phyloP scores from a whole-genome alignment of 331 rosid species.

The Erythrophleum ivorense region DNA sequence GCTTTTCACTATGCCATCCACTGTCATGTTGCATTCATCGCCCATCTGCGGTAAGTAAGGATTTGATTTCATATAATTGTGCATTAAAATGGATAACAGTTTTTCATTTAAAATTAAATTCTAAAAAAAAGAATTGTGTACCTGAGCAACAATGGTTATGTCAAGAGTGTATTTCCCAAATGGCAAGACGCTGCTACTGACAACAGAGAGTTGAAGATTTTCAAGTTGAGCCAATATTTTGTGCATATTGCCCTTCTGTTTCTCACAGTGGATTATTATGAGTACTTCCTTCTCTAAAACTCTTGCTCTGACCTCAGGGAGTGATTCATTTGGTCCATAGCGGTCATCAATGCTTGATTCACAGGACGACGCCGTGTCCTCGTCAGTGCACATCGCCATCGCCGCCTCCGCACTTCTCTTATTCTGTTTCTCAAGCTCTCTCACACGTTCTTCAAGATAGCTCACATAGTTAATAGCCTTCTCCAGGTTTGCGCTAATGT shows the following conservation, averaged over 20 bases:
- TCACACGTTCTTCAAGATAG: conserved; percentile 65
- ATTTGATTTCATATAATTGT: too few species aligned
- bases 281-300: conserved; percentile 50
- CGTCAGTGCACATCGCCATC: conserved; percentile 20
- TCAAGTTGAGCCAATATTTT: conserved; percentile 44
- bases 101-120: too few species aligned
- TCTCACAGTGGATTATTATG: conserved; percentile 44
- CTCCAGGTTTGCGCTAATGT: conserved; percentile 63
- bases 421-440: conserved; percentile 50
- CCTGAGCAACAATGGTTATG: conserved; percentile 52
- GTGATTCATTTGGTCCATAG: conserved; percentile 28
- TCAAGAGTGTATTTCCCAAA: conserved; percentile 45
- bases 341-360: conserved; percentile 36
- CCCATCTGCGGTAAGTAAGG: conserved; percentile 41
- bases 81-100: too few species aligned
- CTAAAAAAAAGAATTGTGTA: background rate
- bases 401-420: conserved; percentile 21
- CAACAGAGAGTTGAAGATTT: conserved; percentile 39
- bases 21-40: conserved; percentile 38
- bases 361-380: conserved; percentile 47
- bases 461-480: conserved; percentile 64
- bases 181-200: conserved; percentile 44
- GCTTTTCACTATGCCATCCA: conserved; percentile 39
- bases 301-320: conserved; percentile 67
- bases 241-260: conserved; percentile 33